Evolutionary conservation across 1,284 basidiomycete species (phyloP), one percentile per base, ranked within the genome.

Genomic region (Ceratobasidium papillatum): DNA sequence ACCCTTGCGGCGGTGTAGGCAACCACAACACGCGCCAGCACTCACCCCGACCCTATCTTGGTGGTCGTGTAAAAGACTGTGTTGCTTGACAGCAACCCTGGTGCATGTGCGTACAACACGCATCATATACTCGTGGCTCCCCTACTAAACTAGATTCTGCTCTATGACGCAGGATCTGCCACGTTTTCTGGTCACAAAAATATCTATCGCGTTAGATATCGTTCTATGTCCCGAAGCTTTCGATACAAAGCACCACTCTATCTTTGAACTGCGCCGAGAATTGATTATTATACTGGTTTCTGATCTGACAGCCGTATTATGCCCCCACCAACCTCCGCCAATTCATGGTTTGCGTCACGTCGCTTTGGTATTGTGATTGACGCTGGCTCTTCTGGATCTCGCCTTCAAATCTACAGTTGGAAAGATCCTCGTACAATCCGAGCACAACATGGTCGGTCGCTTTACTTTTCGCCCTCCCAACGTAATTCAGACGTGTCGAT

Each of bases 341-440:
- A 93, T 80, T 81, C 89, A 77, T 94, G 93, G 92, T 86, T 93
- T 73, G 83, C 87, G 74, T 89, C 90, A 73, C 91, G 94, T 77
- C 91, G 92, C 79, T 99, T 97, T 84, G 96, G 95, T 64, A 90
- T 99, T 76, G 95, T 99, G 75, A 93, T 99, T 81, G 97, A 99
- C 85, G 97, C 97, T 79, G 97, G 97, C 77, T 98, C 95, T 80
- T 98, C 96, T 12, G 97, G 97, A 45, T 99, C 96, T 5, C 87
- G 98, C 63, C 86, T 99, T 61, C 96, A 98, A 83, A 95, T 99
- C 78, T 99, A 99, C 85, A 96, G 94, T 80, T 99, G 97, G 97
- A 90, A 88, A 77, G 93, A 98, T 81, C 90, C 95, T 22, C 86
- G 88, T 69, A 82, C 87, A 0, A 84, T 86, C 75, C 80, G 83